Conservation (phyloP, 345 rosid genomes). For the Citrus cavaleriei region DNA sequence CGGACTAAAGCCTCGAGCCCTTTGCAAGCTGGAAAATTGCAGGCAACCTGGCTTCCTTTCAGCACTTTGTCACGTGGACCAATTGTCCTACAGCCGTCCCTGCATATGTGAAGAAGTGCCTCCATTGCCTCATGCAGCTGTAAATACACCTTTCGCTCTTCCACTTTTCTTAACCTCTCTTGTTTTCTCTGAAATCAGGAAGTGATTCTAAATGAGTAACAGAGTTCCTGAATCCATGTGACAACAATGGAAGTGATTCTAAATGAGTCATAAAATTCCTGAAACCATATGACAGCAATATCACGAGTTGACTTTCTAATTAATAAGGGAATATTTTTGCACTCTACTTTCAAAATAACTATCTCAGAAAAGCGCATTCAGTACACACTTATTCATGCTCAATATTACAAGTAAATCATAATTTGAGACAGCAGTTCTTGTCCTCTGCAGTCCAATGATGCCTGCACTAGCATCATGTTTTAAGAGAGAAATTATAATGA, state of each 20-base stretch:
- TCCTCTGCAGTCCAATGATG: background rate
- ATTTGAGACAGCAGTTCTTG: background rate
- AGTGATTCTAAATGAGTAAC: background rate
- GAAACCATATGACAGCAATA: background rate
- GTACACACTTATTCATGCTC: background rate
- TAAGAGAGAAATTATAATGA: background rate
- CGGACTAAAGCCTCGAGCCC: constrained; percentile 70
- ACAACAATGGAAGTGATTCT: background rate
- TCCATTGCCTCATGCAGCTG: constrained; percentile 81
- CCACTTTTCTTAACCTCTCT: constrained; percentile 49
- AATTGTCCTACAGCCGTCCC: constrained; percentile 80
- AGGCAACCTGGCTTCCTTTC: constrained; percentile 46
- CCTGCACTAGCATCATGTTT: background rate
- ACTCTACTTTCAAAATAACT: background rate
- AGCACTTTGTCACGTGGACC: constrained; percentile 73
- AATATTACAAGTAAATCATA: background rate
- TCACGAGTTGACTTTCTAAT: background rate
- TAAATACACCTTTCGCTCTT: constrained; percentile 63
- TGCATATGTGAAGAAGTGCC: constrained; percentile 84
- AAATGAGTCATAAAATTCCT: background rate
- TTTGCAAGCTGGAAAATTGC: constrained; percentile 79
- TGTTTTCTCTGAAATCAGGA: constrained; percentile 40
- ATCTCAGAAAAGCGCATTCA: background rate
- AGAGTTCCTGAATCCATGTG: background rate
- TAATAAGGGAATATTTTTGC: background rate